Percentiles rank a stretch among this genome's conserved stretches.
Conservation (phyloP, 352 stramenopile species). For the Thalassiosira pacifica region DNA sequence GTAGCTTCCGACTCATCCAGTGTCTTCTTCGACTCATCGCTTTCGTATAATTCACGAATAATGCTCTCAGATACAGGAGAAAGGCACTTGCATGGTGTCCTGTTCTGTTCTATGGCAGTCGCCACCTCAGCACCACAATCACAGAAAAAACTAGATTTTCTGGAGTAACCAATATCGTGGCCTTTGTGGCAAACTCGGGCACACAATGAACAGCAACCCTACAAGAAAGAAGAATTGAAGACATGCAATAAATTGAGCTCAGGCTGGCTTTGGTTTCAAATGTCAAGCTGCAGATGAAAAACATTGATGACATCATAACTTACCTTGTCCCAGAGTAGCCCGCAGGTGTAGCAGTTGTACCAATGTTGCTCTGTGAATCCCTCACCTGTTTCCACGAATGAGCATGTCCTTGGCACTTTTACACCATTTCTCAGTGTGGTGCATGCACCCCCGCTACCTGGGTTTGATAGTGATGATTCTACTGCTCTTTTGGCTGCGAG, state of each 20-base stretch:
- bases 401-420: conserved; percentile 62
- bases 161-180: conserved; percentile 88
- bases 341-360: conserved; percentile 85
- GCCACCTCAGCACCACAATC: conserved; percentile 88
- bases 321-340: conserved; percentile 83
- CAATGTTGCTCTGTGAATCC: conserved; percentile 86
- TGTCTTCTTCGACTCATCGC: conserved; percentile 12
- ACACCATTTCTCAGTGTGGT: conserved; percentile 51
- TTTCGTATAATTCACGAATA: conserved; percentile 63
- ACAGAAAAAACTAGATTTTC: conserved; percentile 89
- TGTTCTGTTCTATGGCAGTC: conserved; percentile 59
- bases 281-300: background rate
- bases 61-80: conserved; percentile 60
- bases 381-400: conserved; percentile 71
- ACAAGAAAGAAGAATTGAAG: background rate
- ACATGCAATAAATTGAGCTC: conserved; percentile 2
- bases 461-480: conserved; percentile 14
- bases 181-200: conserved; percentile 81
- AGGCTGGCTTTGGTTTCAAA: too few relatives aligned
- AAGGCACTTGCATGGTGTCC: conserved; percentile 80
- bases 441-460: background rate
- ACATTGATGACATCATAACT: conserved; percentile 6
- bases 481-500: background rate
- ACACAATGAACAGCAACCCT: conserved; percentile 86
- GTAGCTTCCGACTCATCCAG: background rate